phyloP scores from a whole-genome alignment of 1,284 basidiomycete genomes.

The Phenoliferia sp. region DNA sequence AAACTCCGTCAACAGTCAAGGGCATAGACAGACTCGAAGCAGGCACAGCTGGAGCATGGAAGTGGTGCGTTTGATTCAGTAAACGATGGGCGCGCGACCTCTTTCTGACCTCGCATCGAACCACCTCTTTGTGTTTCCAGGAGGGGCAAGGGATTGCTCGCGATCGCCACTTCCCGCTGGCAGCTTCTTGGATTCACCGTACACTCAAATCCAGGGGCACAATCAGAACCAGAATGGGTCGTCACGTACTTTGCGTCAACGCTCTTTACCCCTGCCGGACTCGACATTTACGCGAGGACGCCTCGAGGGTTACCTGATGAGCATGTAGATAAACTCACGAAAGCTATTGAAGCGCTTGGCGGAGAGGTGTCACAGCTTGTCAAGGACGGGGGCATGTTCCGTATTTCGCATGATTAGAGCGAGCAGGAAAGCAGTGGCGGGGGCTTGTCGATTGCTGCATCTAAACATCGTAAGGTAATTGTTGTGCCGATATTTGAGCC shows the following conservation, averaged over 20 bases:
- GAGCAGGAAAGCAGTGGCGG: too few species aligned
- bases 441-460: too few species aligned
- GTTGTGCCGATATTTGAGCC: too few species aligned
- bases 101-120: neutral
- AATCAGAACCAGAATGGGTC: conserved; percentile 46
- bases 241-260: conserved; percentile 54
- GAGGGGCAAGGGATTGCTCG: conserved; percentile 49
- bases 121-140: conserved; percentile 39
- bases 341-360: conserved; percentile 6
- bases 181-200: conserved; percentile 49
- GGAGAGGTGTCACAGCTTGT: conserved; percentile 6
- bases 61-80: conserved; percentile 6
- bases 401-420: conserved; percentile 13
- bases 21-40: conserved; percentile 44
- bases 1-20: conserved; percentile 41
- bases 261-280: conserved; percentile 52
- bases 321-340: conserved; percentile 32
- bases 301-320: conserved; percentile 33
- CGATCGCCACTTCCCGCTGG: conserved; percentile 50
- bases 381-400: conserved; percentile 18
- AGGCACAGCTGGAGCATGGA: conserved; percentile 9
- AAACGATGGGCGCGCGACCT: neutral
- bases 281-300: conserved; percentile 50
- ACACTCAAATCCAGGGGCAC: neutral
- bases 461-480: too few species aligned